Base-by-base conservation (phyloP, 116 monocot genomes). In the Dioscorea cayenensis region DNA sequence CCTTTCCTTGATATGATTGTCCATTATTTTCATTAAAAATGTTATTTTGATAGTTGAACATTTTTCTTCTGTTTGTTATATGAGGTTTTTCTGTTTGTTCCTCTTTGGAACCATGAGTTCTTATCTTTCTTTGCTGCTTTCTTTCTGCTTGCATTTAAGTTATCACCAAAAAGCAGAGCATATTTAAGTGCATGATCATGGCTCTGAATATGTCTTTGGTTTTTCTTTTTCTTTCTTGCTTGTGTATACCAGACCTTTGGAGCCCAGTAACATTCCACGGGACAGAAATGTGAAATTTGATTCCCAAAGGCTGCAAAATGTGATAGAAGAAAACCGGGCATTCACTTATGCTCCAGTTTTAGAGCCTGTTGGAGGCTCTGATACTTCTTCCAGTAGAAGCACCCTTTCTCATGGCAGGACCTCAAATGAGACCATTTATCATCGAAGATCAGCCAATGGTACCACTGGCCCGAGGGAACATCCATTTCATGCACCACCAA, bases 291-390 rank as follows among this genome's bases (percentile, higher is more conserved):
- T 60, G 19, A 62, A 28, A 38, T 35, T 70, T 14, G 86, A 76
- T 43, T 71, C 59, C 9, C 78, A 65, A 20, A 78, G 73, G 65
- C 75, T 75, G 28, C 77, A 69, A n/a, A 72, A 75, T 71, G 50
- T 74, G 51, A 60, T 71, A 67, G 92, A 81, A 77, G 79, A 84
- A 32, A 76, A 66, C 52, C 52, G 71, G 28, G 55, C 69, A 10
- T 70, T 77, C n/a, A 60, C 67, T 14, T 66, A 65, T 48, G 75
- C 66, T 74, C 77, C 80, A 63, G 72, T 80, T 65, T 59, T 60
- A 51, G 87, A 84, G 62, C 72, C 73, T 72, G 51, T 71, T 36
- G 69, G 51, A 69, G 55, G 52, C 58, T 11, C 59, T 28, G 71
- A 78, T 20, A 32, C 73, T 8, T 63, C 79, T 55, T 72, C 78